Evolutionary conservation across 805 yeast genomes (phyloP), one percentile per base, ranked within the genome.

Genomic region (Lachancea thermotolerans): DNA sequence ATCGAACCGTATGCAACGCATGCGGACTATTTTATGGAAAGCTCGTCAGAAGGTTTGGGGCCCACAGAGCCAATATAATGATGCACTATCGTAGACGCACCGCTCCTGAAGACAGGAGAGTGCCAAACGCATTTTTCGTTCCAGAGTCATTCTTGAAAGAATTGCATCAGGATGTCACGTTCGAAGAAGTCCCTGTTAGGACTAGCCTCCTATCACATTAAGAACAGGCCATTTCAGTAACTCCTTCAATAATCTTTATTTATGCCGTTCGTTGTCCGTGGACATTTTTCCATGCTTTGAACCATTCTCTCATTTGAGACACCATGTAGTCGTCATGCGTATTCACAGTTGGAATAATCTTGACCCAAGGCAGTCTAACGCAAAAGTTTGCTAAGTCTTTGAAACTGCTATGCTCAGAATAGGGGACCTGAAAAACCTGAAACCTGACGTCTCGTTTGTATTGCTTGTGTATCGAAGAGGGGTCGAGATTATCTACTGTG

Each of bases 401-500:
- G 56, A 81, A 91, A 46, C 95, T 86, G 10, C 96, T 87, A 66
- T 93, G 99, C 59, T 93, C 99, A 57, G 95, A 83, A 58, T 93
- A 93, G 0, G 99, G 98, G 1, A 90, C 76, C 10, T 74, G 63
- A 53, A 82, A 81, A 0, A 79, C 68, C 39, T 79, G 74, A 41
- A 69, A 62, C 35, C 62, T 53, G 52, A 69, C 44, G 45, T 61
- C 39, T 33, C 53, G 48, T 48, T 65, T 59, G 58, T 59, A 62
- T 41, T 69, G 70, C 49, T 43, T 56, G 55, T 10, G 60, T 39
- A 53, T 51, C 47, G 58, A 49, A 4, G 51, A 43, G 2, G 47
- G 25, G 16, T 54, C 53, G 33, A 58, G 43, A 1, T 34, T 33
- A 16, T 52, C 51, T 14, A 45, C 47, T 14, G 43, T 21, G 10